phyloP scores from a whole-genome alignment of 805 yeast species.

The Lipomyces kockii region DNA sequence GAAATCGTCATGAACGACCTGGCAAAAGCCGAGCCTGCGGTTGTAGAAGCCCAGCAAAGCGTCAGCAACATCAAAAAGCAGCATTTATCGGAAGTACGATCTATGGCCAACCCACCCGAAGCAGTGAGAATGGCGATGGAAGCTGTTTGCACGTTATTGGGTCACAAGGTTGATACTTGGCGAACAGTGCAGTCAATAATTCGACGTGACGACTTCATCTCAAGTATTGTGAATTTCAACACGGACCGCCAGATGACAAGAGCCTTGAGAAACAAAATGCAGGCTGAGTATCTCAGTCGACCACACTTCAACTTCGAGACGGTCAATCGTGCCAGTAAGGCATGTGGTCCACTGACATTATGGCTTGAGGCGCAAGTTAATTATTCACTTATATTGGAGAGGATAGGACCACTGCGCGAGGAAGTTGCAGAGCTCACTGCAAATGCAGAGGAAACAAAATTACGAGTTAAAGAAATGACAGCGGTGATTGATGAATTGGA shows the following conservation, averaged over 20 bases:
- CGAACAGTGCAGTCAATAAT: conserved; percentile 80
- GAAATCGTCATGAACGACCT: conserved; percentile 63
- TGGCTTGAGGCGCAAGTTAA: conserved; percentile 91
- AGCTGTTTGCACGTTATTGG: conserved; percentile 82
- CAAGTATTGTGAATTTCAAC: conserved; percentile 77
- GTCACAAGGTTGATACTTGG: conserved; percentile 71
- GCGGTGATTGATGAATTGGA: conserved; percentile 78
- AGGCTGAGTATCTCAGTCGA: conserved; percentile 60
- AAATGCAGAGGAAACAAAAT: conserved; percentile 64
- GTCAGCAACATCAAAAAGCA: conserved; percentile 93
- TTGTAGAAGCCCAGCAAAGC: conserved; percentile 80
- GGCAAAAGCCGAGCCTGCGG: conserved; percentile 81
- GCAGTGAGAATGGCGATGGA: conserved; percentile 85
- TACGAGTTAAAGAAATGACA: conserved; percentile 73
- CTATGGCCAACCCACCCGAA: conserved; percentile 89
- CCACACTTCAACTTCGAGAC: conserved; percentile 70
- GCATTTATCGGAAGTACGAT: conserved; percentile 84
- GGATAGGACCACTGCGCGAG: conserved; percentile 70
- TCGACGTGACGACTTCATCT: conserved; percentile 83
- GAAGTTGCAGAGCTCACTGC: conserved; percentile 67
- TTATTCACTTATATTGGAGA: conserved; percentile 72
- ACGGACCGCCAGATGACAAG: conserved; percentile 61
- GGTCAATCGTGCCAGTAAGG: conserved; percentile 88
- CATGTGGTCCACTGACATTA: conserved; percentile 86
- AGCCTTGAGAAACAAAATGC: conserved; percentile 61